phyloP scores from a whole-genome alignment of 2,329 filamentous ascomycete species.

The Aspergillus novofumigatus region DNA sequence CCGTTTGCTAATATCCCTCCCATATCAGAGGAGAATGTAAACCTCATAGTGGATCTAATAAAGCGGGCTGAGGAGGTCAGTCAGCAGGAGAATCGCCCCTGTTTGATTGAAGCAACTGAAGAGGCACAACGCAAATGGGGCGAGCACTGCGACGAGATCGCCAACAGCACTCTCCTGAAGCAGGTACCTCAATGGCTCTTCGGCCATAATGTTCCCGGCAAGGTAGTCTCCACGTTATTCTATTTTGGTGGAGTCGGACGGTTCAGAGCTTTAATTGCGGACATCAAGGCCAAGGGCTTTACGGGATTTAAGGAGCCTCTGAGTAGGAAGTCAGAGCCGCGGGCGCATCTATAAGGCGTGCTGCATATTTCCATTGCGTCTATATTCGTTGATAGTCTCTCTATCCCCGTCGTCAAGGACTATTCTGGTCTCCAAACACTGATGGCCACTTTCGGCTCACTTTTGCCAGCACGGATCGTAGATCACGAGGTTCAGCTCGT shows the following conservation, averaged over 20 bases:
- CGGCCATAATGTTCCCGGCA: slow-evolving; percentile 19
- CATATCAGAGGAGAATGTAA: slow-evolving; percentile 28
- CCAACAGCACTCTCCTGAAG: not conserved
- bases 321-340: not conserved
- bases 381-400: not conserved
- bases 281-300: slow-evolving; percentile 1
- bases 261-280: not conserved
- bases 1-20: slow-evolving; percentile 33
- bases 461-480: not conserved
- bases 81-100: not conserved
- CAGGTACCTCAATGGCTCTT: slow-evolving; percentile 6
- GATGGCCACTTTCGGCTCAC: not conserved
- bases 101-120: slow-evolving; percentile 6
- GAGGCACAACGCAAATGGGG: slow-evolving; percentile 4
- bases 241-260: slow-evolving; percentile 6
- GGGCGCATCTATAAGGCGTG: not conserved
- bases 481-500: not conserved
- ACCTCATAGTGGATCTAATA: slow-evolving; percentile 10
- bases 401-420: not conserved
- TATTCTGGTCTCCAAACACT: not conserved
- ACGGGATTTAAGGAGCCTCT: slow-evolving; percentile 3
- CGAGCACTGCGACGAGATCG: not conserved
- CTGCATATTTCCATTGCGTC: not conserved
- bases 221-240: slow-evolving; percentile 5
- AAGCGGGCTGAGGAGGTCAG: not conserved